These are phyloP conservation scores for Verticillium tricorpus DNA, from an alignment of 2,329 filamentous ascomycete genomes.

Conservation along the genomic window DNA sequence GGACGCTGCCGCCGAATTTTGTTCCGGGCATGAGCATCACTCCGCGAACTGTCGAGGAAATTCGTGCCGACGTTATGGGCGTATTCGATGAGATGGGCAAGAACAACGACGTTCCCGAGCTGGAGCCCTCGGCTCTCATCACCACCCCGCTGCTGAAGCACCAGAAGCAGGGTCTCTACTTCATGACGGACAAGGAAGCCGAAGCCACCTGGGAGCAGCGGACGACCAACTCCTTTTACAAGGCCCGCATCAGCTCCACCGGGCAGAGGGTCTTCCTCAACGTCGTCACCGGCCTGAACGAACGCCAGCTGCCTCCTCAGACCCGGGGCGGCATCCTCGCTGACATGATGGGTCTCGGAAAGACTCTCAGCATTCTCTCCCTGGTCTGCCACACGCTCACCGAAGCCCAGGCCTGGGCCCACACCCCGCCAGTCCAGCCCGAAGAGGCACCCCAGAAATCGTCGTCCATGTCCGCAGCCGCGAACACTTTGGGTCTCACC, in stretches of 20 bases:
- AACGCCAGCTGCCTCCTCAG: constrained; percentile 57
- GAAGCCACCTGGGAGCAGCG: constrained; percentile 50
- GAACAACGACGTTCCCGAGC: constrained; percentile 69
- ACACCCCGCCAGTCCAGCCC: constrained; percentile 45
- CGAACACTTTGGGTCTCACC: constrained; percentile 43
- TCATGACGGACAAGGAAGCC: constrained; percentile 77
- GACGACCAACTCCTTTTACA: constrained; percentile 73
- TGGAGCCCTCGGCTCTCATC: constrained; percentile 59
- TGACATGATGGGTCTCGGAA: constrained; percentile 87
- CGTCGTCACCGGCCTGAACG: constrained; percentile 72
- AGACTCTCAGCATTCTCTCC: constrained; percentile 80
- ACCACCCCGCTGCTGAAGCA: constrained; percentile 71
- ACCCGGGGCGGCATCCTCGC: constrained; percentile 71
- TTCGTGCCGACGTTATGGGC: constrained; percentile 75
- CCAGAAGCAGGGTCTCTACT: constrained; percentile 85
- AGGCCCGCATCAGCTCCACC: constrained; percentile 45
- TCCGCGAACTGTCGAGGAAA: constrained; percentile 73
- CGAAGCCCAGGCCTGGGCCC: constrained; percentile 59
- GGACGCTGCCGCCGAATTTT: constrained; percentile 4
- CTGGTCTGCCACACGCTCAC: constrained; percentile 64
- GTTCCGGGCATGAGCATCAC: constrained; percentile 21
- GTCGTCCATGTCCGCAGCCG: constrained; percentile 28
- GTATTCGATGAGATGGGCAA: constrained; percentile 84
- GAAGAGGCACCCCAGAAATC: constrained; percentile 30
- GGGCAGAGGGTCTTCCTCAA: constrained; percentile 67